Evolutionary conservation across 306 rosid genomes (phyloP).

Genomic region (Sicyos baderoa): DNA sequence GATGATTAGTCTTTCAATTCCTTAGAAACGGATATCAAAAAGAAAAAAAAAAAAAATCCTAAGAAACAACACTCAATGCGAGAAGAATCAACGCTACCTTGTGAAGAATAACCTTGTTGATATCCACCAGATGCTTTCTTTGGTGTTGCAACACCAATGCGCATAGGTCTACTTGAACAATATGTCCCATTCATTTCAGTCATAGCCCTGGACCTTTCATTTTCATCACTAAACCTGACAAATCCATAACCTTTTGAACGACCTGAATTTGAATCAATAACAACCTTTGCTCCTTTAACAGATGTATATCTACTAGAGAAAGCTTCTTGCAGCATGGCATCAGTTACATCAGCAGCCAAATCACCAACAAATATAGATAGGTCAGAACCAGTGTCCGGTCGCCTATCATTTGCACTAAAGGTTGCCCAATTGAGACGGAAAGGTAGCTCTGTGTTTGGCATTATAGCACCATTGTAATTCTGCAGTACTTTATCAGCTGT

Average conservation of each 20-base stretch:
- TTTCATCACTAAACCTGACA: conserved; percentile 72
- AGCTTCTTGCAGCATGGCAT: conserved; percentile 61
- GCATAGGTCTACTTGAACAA: conserved; percentile 71
- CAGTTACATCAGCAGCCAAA: conserved; percentile 66
- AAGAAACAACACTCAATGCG: no score
- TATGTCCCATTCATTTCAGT: conserved; percentile 60
- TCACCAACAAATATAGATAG: conserved; percentile 77
- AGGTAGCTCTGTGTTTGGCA: conserved; percentile 63
- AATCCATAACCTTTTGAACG: conserved; percentile 78
- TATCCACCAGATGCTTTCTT: conserved; percentile 65
- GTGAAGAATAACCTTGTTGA: conserved; percentile 63
- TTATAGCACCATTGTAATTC: conserved; percentile 42
- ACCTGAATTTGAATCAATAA: conserved; percentile 61
- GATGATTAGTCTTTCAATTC: no score
- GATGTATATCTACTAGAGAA: conserved; percentile 51
- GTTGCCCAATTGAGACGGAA: conserved; percentile 72
- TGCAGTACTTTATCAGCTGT: conserved; percentile 65
- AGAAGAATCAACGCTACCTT: conserved; percentile 35
- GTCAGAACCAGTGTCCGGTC: conserved; percentile 51
- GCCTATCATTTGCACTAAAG: conserved; percentile 52
- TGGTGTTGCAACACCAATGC: conserved; percentile 68
- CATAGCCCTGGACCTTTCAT: conserved; percentile 60
- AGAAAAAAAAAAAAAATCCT: no score
- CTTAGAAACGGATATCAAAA: no score
- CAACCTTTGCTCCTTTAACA: conserved; percentile 70